A percentile compares a stretch with the other conserved stretches of the same genome.
Conservation (phyloP, 257 asterid species). For the Nicotiana otophora region DNA sequence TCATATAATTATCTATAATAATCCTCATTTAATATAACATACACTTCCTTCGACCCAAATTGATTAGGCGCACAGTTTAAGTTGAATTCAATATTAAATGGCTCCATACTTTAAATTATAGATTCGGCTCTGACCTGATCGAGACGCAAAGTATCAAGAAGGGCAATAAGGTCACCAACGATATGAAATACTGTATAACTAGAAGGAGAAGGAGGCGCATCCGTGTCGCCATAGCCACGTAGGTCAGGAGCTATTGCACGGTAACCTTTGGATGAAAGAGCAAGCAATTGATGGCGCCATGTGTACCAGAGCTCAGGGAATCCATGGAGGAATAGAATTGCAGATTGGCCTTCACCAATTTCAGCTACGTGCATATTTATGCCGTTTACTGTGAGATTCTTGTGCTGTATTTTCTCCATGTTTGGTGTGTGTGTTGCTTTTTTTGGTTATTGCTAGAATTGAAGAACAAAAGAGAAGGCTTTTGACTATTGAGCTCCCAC, state of each 20-base stretch:
- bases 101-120: neutral
- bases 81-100: no score
- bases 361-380: conserved; percentile 87
- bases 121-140: conserved; percentile 22
- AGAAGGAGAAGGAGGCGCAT: conserved; percentile 58
- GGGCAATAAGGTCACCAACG: conserved; percentile 69
- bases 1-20: no score
- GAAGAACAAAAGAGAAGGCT: no score
- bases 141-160: conserved; percentile 48
- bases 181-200: conserved; percentile 74
- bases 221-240: conserved; percentile 91
- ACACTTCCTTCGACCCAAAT: no score
- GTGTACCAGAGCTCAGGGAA: conserved; percentile 99
- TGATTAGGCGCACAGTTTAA: no score
- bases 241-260: conserved; percentile 90
- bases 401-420: conserved; percentile 58
- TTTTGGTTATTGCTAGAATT: no score
- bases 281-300: conserved; percentile 93
- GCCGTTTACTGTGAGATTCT: conserved; percentile 47
- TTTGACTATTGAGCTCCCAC: no score
- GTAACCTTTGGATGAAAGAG: conserved; percentile 70
- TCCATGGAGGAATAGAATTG: conserved; percentile 75
- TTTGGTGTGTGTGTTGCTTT: no score
- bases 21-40: no score
- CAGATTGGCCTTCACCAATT: conserved; percentile 66